phyloP scores from a whole-genome alignment of 805 yeast species.

The Saccharomycopsis babjevae region DNA sequence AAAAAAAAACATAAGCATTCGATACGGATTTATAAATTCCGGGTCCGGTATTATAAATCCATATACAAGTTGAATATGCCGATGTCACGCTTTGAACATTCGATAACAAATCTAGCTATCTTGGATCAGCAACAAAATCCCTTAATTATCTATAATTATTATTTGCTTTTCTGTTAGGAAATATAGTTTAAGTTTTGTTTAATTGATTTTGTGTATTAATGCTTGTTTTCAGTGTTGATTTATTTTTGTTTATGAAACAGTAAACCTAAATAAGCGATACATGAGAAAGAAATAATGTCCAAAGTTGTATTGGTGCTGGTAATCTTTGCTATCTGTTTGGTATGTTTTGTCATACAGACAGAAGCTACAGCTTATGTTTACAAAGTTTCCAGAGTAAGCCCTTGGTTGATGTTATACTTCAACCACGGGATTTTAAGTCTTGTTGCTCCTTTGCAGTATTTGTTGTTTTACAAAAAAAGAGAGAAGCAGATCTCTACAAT shows the following conservation, averaged over 20 bases:
- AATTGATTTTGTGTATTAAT: too few species aligned
- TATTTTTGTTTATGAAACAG: too few species aligned
- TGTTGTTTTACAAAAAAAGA: not conserved
- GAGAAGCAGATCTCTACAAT: conserved; percentile 42
- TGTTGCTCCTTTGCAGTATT: not conserved
- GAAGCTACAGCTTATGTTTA: conserved; percentile 69
- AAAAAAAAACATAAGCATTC: too few species aligned
- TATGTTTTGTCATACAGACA: conserved; percentile 68
- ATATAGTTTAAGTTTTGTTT: too few species aligned
- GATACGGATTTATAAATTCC: not conserved
- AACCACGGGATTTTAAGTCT: conserved; percentile 49
- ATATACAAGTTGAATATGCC: conserved; percentile 11
- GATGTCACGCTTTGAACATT: not conserved
- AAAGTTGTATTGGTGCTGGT: conserved; percentile 36
- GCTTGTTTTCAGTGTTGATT: too few species aligned
- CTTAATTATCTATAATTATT: too few species aligned
- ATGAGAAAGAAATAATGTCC: not conserved
- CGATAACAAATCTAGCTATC: too few species aligned
- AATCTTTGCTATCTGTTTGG: conserved; percentile 38
- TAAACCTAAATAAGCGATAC: not conserved
- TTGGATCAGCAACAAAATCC: too few species aligned
- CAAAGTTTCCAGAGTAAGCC: conserved; percentile 42
- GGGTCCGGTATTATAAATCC: not conserved
- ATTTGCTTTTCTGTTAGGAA: too few species aligned
- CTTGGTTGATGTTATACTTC: conserved; percentile 50